Evolutionary conservation across 306 rosid species (phyloP).

Genomic region (Cucurbita ficifolia): DNA sequence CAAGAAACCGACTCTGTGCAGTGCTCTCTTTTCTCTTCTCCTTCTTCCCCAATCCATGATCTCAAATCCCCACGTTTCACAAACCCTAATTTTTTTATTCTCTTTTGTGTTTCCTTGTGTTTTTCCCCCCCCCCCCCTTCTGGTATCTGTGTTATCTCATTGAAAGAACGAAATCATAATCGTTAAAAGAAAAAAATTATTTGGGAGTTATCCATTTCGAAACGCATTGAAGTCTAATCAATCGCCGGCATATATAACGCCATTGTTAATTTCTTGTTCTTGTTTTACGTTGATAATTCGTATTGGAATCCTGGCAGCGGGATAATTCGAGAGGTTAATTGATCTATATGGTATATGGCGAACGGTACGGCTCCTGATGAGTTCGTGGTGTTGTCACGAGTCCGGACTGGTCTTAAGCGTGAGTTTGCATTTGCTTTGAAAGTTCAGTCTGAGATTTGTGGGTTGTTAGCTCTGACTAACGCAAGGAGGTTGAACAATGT

Average conservation of each 20-base stretch:
- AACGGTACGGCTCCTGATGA: constrained; percentile 65
- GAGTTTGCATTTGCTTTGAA: constrained; percentile 60
- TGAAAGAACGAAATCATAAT: background rate
- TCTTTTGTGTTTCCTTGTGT: background rate
- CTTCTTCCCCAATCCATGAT: background rate
- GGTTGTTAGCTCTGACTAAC: constrained; percentile 43
- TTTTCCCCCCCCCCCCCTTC: background rate
- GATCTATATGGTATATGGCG: constrained; percentile 39
- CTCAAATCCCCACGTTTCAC: background rate
- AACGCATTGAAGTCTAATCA: background rate
- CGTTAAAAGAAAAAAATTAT: background rate
- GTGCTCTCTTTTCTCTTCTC: background rate
- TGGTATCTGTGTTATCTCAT: background rate
- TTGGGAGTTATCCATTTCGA: background rate
- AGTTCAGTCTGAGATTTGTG: constrained; percentile 35
- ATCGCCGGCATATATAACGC: background rate
- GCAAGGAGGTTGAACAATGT: constrained; percentile 17
- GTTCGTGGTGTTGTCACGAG: constrained; percentile 48
- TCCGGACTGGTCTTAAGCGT: constrained; percentile 46
- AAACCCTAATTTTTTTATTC: constrained; percentile 6
- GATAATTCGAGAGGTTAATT: background rate
- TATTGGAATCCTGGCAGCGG: background rate
- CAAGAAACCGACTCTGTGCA: constrained; percentile 8
- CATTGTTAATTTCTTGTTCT: background rate
- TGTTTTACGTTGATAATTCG: background rate